Base-by-base conservation (phyloP, 257 asterid species). In the Solanum clarkiae region DNA sequence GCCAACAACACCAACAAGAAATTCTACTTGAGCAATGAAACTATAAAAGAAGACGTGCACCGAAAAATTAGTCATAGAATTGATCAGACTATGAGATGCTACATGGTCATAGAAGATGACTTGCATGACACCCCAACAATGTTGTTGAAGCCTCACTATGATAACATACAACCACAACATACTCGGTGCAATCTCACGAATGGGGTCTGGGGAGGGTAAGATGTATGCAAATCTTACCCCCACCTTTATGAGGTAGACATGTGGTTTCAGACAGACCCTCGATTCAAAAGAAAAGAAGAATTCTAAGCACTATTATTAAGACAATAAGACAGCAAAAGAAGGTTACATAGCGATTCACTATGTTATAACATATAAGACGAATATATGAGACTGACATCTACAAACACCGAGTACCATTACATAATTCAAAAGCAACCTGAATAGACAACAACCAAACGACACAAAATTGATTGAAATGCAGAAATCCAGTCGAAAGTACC, bases 401-500 rank as follows among this genome's bases (percentile, higher is more conserved):
- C 36, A 32, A 32, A 32, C 47, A 77, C 2, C 44, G 51, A 24
- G 16, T 51, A 42, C 7, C 4, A 77, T 51, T 24, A 15, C 6
- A 16, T 26, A 53, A 26, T 51, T 51, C 82, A 51, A 77, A 77
- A 26, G 47, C 63, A 51, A 16, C 24, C 5, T 2, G 22, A 75
- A 77, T 44, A 74, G 44, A 49, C 62, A 47, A 22, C 44, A 8
- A 75, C 22, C 82, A 49, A 75, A 75, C 24, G 62, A 24, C 60
- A 75, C 44, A 49, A 49, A 75, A 75, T 24, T 24, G 45, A 77
- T 54, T 5, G 17, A 16, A 77, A 51, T 51, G 63, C 63, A 77
- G 10, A 77, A 24, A 49, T 9, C 15, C 2, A 1, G 60, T 75
- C 0, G 22, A 51, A 29, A 53, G 82, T 77, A 77, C 99, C 98